Evolutionary conservation across 2,329 filamentous ascomycete species (phyloP), one percentile per base, ranked within the genome.

Genomic region (Lasiodiplodia sp.): DNA sequence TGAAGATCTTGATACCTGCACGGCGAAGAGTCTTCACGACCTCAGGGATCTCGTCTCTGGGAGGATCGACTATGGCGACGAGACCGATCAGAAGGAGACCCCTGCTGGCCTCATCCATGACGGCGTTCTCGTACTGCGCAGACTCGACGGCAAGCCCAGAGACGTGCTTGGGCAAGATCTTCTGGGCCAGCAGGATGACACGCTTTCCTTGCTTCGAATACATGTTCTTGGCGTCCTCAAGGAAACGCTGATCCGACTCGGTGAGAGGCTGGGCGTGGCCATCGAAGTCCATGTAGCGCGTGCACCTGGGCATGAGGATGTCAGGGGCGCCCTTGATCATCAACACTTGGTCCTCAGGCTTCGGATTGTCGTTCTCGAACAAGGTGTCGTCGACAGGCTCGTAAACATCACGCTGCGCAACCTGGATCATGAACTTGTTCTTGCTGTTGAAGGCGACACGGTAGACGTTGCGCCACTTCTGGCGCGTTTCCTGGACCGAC

Each of bases 241-340:
- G 83, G 2, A 80, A 79, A 0, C 77, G 76, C 14, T 80, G 79
- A 40, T 83, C 83, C 0, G 78, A 74, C 4, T 79, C 75, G 52
- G 86, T 83, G 18, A 93, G 81, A 11, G 79, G 74, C 66, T 83
- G 79, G 0, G 85, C 79, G 2, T 83, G 82, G 7, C 90, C 90
- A 28, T 88, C 84, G 2, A 83, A 80, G 23, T 83, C 83, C 14
- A 90, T 82, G 64, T 88, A 87, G 23, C 83, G 83, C 1, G 84
- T 84, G 74, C 91, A 92, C 65, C 90, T 83, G 1, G 83, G 81
- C 1, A 94, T 85, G 0, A 94, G 83, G 38, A 94, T 87, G 74
- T 94, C 92, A 0, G 92, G 91, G 0, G 91, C 92, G 0, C 92
- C 92, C 77, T 95, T 94, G 75, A 94, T 91, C n/a, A 90, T 91